Conservation (phyloP, 2,329 filamentous ascomycete genomes). For the Thielaviopsis punctulata region DNA sequence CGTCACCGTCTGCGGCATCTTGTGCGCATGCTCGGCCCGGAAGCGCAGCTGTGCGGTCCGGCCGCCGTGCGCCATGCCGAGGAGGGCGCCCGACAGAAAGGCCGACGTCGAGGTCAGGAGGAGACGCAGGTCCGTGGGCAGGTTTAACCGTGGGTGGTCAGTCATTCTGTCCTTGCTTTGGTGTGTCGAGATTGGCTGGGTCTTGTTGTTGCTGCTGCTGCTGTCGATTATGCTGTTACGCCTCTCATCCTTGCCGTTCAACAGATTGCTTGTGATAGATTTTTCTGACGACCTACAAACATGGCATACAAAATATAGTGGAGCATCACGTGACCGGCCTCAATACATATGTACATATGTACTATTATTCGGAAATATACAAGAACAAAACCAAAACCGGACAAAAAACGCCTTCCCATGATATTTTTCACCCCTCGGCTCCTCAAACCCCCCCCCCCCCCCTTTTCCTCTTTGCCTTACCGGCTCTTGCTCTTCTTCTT, state of each 20-base stretch:
- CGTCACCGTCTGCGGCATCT: slow-evolving; percentile 61
- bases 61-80: slow-evolving; percentile 58
- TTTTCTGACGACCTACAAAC: too few species aligned
- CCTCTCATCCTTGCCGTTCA: too few species aligned
- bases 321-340: not conserved
- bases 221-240: not conserved
- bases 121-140: slow-evolving; percentile 48
- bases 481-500: slow-evolving; percentile 36
- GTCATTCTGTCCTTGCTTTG: too few species aligned
- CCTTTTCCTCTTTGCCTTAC: slow-evolving; percentile 36
- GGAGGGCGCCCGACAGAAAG: slow-evolving; percentile 48
- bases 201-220: not conserved
- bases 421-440: slow-evolving; percentile 34
- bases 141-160: slow-evolving; percentile 35
- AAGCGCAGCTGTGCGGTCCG: slow-evolving; percentile 65
- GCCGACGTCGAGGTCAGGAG: slow-evolving; percentile 45
- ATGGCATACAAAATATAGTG: too few species aligned
- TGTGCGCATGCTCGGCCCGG: slow-evolving; percentile 90
- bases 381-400: not conserved
- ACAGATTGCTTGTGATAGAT: too few species aligned
- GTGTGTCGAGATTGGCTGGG: not conserved
- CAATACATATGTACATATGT: slow-evolving; percentile 1
- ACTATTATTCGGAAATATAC: not conserved
- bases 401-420: slow-evolving; percentile 1
- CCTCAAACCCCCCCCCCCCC: slow-evolving; percentile 32